Percentiles rank a stretch among this genome's conserved stretches.
Evolutionary conservation across 306 rosid species (phyloP).

Genomic region (Quillaja saponaria): DNA sequence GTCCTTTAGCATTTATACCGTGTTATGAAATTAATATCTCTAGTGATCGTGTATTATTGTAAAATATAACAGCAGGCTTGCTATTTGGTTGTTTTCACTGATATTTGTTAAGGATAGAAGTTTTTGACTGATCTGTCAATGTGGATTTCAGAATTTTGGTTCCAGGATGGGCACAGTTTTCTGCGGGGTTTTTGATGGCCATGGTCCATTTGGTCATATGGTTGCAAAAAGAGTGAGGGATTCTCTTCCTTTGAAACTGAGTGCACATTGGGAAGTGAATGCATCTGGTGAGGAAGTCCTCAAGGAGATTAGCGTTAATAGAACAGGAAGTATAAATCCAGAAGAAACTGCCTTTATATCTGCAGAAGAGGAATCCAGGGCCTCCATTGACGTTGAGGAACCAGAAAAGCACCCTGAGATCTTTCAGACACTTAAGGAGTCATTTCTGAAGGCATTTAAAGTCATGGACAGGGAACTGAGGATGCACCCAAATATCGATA

Average conservation of each 20-base stretch:
- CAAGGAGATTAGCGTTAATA: conserved; percentile 65
- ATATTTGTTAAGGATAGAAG: conserved; percentile 15
- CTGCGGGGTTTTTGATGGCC: conserved; percentile 99
- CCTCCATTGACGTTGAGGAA: conserved; percentile 62
- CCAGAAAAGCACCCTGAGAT: conserved; percentile 67
- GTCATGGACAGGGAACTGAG: conserved; percentile 92
- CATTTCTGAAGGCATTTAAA: conserved; percentile 81
- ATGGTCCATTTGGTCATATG: conserved; percentile 97
- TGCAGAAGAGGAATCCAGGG: conserved; percentile 67
- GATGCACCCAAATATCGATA: conserved; percentile 64
- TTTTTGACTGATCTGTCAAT: conserved; percentile 24
- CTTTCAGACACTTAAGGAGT: conserved; percentile 73
- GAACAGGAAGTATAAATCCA: conserved; percentile 64
- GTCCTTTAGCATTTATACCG: too few species aligned
- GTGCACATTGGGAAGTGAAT: conserved; percentile 79
- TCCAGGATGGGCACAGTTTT: conserved; percentile 75
- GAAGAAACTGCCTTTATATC: conserved; percentile 61
- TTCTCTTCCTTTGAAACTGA: conserved; percentile 87
- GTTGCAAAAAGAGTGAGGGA: conserved; percentile 99
- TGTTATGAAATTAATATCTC: too few species aligned
- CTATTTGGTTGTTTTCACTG: conserved; percentile 11
- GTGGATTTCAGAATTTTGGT: conserved; percentile 72
- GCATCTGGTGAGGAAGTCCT: conserved; percentile 57
- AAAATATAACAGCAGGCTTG: conserved; percentile 3
- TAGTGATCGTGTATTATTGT: too few species aligned